Evolutionary conservation across 257 asterid genomes (phyloP), one percentile per base, ranked within the genome.

Genomic region (Penstemon newberryi): DNA sequence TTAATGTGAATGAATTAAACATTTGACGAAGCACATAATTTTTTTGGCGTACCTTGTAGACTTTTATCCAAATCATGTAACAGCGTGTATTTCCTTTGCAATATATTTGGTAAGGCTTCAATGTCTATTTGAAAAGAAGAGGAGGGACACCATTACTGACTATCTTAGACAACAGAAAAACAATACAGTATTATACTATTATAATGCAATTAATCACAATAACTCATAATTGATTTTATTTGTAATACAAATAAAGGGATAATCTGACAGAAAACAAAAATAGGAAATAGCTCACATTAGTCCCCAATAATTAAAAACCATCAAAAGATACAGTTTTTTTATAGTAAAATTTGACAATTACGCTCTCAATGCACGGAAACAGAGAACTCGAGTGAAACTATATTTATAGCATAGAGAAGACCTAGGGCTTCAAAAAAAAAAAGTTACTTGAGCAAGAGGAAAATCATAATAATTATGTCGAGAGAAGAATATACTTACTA

Each of bases 21-120:
- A 37, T 43, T 8, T 13, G 33, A 25, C 33, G 1, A 25, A 25
- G 33, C 33, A 53, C 39, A 36, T 18, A 37, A 5, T 8, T 39
- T 0, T 57, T 56, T 45, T 47, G 4, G 42, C 76, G 60, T 80
- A 92, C 99, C 99, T 79, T 86, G 97, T 60, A 90, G 71, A 69
- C 99, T 93, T 73, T 83, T 90, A 77, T 93, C 96, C 73, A 93
- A 80, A 67, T 93, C 96, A 8, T 87, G 92, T 80, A 93, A 69
- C 54, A 93, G 81, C 2, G 86, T 86, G 71, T 93, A 93, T 77
- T 93, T 93, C 84, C 91, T 84, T 75, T 80, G 91, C 66, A 93
- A 67, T 73, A 86, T 87, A 52, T 77, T 85, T 1, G 99, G 99
- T 19, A 93, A 75, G n/a, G 89, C 97, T 79, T 84, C 97, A 72